phyloP scores from a whole-genome alignment of 805 yeast genomes.

The Candida sithepensis region DNA sequence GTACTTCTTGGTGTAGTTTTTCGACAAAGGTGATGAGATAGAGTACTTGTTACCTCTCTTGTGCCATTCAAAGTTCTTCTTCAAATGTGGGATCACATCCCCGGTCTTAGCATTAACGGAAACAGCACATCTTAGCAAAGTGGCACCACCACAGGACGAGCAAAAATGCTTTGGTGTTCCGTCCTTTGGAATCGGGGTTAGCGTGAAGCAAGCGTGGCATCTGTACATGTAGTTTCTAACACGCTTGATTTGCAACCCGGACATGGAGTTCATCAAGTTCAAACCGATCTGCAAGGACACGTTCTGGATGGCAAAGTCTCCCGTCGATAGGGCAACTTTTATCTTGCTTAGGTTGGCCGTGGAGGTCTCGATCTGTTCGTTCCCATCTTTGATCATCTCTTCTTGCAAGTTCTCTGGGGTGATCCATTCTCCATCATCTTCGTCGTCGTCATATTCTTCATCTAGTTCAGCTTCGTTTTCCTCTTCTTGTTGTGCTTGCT shows the following conservation, averaged over 20 bases:
- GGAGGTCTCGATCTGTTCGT: slow-evolving; percentile 50
- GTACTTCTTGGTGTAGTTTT: slow-evolving; percentile 60
- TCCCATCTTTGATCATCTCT: slow-evolving; percentile 63
- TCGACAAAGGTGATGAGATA: slow-evolving; percentile 83
- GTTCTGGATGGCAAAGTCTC: slow-evolving; percentile 97
- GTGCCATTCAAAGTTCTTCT: slow-evolving; percentile 91
- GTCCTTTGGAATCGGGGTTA: slow-evolving; percentile 72
- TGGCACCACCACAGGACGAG: slow-evolving; percentile 92
- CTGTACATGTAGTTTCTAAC: slow-evolving; percentile 91
- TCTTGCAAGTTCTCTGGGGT: slow-evolving; percentile 80
- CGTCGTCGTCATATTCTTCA: slow-evolving; percentile 60
- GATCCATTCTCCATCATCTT: slow-evolving; percentile 88
- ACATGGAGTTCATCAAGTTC: slow-evolving; percentile 75
- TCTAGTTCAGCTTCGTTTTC: slow-evolving; percentile 19
- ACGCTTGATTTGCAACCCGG: slow-evolving; percentile 81
- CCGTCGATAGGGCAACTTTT: slow-evolving; percentile 84
- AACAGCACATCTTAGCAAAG: slow-evolving; percentile 86
- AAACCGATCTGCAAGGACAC: slow-evolving; percentile 89
- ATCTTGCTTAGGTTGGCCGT: slow-evolving; percentile 27
- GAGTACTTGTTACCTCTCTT: slow-evolving; percentile 81
- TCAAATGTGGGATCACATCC: slow-evolving; percentile 79
- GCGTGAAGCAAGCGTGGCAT: slow-evolving; percentile 93
- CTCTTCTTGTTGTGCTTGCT: neutral
- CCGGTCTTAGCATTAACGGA: slow-evolving; percentile 79
- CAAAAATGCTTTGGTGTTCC: slow-evolving; percentile 86